These are phyloP conservation scores for Scedosporium dehoogii DNA, from an alignment of 2,329 filamentous ascomycete species.

Conservation along the genomic window DNA sequence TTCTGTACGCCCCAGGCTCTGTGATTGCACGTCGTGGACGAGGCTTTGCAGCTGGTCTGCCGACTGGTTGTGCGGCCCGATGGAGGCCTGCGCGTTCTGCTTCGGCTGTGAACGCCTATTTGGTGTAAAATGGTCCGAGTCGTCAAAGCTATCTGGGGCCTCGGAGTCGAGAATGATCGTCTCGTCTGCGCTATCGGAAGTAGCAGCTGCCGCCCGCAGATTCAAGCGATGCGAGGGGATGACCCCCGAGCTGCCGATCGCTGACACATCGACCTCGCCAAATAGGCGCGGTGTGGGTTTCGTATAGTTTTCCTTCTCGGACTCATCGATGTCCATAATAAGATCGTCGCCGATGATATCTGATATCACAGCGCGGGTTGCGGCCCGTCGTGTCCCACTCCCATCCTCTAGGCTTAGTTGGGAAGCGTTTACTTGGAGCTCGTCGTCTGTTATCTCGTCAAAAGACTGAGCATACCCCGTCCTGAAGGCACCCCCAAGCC, in stretches of 20 bases:
- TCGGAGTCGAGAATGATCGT: slow-evolving; percentile 18
- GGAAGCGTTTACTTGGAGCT: slow-evolving; percentile 47
- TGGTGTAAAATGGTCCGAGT: slow-evolving; percentile 7
- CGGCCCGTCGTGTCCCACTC: slow-evolving; percentile 8
- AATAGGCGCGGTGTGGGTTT: slow-evolving; percentile 30
- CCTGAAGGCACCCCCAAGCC: slow-evolving; percentile 44
- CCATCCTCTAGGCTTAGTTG: slow-evolving; percentile 52
- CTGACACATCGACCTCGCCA: slow-evolving; percentile 45
- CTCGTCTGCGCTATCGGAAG: slow-evolving; percentile 1
- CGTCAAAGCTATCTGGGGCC: slow-evolving; percentile 8
- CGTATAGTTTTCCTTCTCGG: slow-evolving; percentile 70
- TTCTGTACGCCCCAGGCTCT: slow-evolving; percentile 43
- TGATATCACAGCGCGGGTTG: background rate
- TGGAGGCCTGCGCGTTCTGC: background rate
- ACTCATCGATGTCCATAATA: slow-evolving; percentile 46
- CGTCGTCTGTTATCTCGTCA: slow-evolving; percentile 53
- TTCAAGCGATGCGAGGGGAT: slow-evolving; percentile 39
- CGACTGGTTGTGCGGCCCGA: slow-evolving; percentile 22
- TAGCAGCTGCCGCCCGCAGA: slow-evolving; percentile 23
- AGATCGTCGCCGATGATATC: background rate
- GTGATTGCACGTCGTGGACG: slow-evolving; percentile 42
- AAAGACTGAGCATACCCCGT: slow-evolving; percentile 32
- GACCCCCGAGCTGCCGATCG: slow-evolving; percentile 41
- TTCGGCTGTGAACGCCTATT: slow-evolving; percentile 4
- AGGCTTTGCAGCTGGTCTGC: slow-evolving; percentile 40